These are phyloP conservation scores for Naganishia vishniacii DNA, from an alignment of 768 basidiomycete genomes.

Conservation along the genomic window DNA sequence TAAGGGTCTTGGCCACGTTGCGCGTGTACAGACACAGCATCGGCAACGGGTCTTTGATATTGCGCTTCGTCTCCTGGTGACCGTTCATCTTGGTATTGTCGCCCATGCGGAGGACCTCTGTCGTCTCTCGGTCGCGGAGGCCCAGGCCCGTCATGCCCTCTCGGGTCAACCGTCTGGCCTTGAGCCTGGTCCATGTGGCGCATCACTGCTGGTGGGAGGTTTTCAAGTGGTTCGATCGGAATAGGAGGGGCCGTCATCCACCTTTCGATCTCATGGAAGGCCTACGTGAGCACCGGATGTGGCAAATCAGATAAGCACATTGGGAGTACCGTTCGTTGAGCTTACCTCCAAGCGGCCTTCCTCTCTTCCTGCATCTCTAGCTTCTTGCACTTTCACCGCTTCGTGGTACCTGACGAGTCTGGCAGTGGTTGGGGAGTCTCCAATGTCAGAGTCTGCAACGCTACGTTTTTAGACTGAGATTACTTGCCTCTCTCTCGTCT, in stretches of 20 bases:
- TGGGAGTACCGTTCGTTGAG: not conserved
- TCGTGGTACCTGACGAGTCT: slow-evolving; percentile 43
- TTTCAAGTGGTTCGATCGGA: slow-evolving; percentile 41
- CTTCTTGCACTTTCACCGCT: slow-evolving; percentile 41
- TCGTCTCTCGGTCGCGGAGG: not conserved
- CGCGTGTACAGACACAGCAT: not conserved
- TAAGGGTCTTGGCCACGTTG: not conserved
- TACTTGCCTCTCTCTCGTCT: slow-evolving; percentile 42
- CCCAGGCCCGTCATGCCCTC: slow-evolving; percentile 2
- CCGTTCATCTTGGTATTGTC: not conserved
- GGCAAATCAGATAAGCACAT: not conserved
- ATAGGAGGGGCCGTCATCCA: slow-evolving; percentile 47
- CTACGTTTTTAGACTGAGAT: no score
- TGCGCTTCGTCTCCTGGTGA: slow-evolving; percentile 2
- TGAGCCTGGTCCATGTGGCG: not conserved
- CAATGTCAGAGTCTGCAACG: no score
- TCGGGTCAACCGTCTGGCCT: not conserved
- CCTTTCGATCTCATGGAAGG: slow-evolving; percentile 44
- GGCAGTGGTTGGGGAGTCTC: not conserved
- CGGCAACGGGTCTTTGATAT: not conserved
- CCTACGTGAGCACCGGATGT: slow-evolving; percentile 40
- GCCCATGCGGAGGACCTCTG: no score
- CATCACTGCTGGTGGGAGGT: slow-evolving; percentile 32
- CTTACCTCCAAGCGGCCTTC: slow-evolving; percentile 44
- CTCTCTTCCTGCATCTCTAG: slow-evolving; percentile 42